Percentiles rank a stretch among this genome's conserved stretches.
Evolutionary conservation across 2,329 filamentous ascomycete species (phyloP).

Genomic region (Aspergillus uvarum): DNA sequence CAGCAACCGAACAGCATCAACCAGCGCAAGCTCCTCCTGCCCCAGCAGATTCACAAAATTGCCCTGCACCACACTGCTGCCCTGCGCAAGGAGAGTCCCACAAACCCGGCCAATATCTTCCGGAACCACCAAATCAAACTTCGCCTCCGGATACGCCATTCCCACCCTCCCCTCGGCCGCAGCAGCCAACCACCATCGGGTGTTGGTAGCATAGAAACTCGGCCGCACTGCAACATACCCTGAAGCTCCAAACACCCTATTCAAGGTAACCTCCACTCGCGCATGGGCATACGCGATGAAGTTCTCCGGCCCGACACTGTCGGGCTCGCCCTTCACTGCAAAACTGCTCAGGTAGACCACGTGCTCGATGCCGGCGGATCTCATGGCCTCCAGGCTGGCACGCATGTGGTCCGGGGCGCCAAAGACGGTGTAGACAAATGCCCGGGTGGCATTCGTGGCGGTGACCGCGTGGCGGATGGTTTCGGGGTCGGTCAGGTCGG

Average conservation of each 20-base stretch:
- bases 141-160: slow-evolving; percentile 29
- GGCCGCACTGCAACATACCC: slow-evolving; percentile 46
- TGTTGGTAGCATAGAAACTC: slow-evolving; percentile 48
- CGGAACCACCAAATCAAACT: slow-evolving; percentile 44
- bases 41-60: slow-evolving; percentile 19
- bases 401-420: slow-evolving; percentile 41
- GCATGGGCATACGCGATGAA: slow-evolving; percentile 46
- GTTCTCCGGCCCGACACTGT: slow-evolving; percentile 27
- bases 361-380: slow-evolving; percentile 45
- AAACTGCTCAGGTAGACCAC: slow-evolving; percentile 51
- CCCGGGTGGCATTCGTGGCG: slow-evolving; percentile 43
- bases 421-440: slow-evolving; percentile 50
- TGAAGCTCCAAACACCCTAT: slow-evolving; percentile 41
- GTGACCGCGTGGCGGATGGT: slow-evolving; percentile 43
- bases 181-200: slow-evolving; percentile 27
- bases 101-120: slow-evolving; percentile 49
- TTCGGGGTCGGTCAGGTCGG: slow-evolving; percentile 47
- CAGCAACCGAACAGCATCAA: slow-evolving; percentile 13
- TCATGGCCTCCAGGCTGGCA: slow-evolving; percentile 44
- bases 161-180: slow-evolving; percentile 33
- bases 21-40: slow-evolving; percentile 5
- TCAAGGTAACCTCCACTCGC: slow-evolving; percentile 46
- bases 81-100: slow-evolving; percentile 37
- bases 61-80: slow-evolving; percentile 26
- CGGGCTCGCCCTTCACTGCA: slow-evolving; percentile 30